Evolutionary conservation across 2,329 filamentous ascomycete species (phyloP), one percentile per base, ranked within the genome.

Genomic region (Fusarium multiceps): DNA sequence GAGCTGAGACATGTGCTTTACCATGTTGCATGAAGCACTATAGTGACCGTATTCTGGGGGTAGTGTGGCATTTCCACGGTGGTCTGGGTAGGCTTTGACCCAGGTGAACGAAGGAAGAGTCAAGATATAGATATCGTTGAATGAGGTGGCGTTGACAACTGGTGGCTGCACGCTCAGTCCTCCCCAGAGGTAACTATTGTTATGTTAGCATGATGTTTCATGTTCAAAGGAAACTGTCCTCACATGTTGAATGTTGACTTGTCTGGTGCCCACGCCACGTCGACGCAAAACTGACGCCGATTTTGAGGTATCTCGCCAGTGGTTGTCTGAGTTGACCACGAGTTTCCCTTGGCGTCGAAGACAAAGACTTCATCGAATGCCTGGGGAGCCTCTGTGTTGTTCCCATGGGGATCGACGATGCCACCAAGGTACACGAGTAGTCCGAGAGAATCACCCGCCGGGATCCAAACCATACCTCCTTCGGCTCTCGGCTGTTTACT

Each of bases 51-150:
- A 23, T 4, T 42, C 14, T 12, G 53, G 42, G 5, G 21, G 14
- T 8, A 60, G 32, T 1, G 54, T 60, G 2, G 32, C 27, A 7
- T 48, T 60, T 13, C 57, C 21, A 7, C 28, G 27, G 12, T 48
- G 57, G 12, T 41, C 42, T 0, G 57, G 53, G 16, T 27, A 16
- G 7, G 57, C 53, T 7, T 60, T 48, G 3, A 42, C 27, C 53
- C 32, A 58, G 12, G 27, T 60, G 8, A 60, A 60, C 6, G 57
- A 60, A 0, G 25, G 57, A 5, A 59, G 21, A 6, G 57, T 59
- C 3, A 27, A 14, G 18, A 58, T 59, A 12, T 59, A 58, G 12
- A 41, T 59, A 8, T 32, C 53, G 41, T 59, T 58, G 11, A 59
- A 58, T 7, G 30, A 21, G 9, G 53, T 27, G 9, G 11, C 3